Conservation (phyloP, 305 asterid species). For the Solanum hybrid region DNA sequence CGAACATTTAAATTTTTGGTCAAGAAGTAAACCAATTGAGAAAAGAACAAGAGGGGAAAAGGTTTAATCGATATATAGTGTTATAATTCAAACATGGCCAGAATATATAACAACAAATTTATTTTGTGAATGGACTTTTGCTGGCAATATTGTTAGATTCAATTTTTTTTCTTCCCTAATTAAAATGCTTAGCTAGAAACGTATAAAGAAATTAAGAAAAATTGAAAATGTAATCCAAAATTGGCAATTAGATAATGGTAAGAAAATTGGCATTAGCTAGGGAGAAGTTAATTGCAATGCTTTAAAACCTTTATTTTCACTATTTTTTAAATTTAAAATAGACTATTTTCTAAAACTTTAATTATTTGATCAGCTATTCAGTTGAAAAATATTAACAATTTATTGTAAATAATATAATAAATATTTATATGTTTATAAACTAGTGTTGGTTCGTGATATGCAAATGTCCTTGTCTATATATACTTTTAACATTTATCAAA, state of each 20-base stretch:
- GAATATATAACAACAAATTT: too few relatives aligned
- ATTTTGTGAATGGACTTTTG: too few relatives aligned
- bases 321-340: not conserved
- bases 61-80: too few relatives aligned
- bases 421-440: not conserved
- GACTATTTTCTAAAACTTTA: not conserved
- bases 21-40: too few relatives aligned
- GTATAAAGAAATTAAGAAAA: not conserved
- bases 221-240: not conserved
- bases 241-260: not conserved
- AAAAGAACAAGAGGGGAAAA: not conserved
- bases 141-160: not conserved
- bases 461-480: not conserved
- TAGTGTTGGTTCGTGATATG: not conserved
- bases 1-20: too few relatives aligned
- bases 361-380: too few relatives aligned
- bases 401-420: not conserved
- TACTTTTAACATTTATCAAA: not conserved
- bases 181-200: not conserved
- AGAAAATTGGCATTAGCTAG: not conserved
- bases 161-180: not conserved
- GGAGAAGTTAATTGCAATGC: not conserved
- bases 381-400: not conserved
- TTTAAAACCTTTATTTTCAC: not conserved
- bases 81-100: not conserved